Percentiles rank a stretch among this genome's conserved stretches.
phyloP scores from a whole-genome alignment of 345 rosid species.

The Arabidopsis arenosa region DNA sequence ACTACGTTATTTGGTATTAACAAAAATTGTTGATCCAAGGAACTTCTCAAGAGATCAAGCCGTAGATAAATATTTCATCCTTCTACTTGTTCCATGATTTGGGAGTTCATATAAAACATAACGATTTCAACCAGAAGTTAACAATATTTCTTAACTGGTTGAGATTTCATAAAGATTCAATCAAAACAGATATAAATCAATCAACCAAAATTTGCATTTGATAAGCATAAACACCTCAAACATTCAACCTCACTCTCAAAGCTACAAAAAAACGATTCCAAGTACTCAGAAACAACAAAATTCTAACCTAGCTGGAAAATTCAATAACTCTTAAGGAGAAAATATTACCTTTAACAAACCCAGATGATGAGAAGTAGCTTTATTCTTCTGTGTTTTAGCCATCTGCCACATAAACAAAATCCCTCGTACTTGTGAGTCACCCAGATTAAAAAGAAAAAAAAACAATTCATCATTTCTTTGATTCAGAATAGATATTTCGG shows the following conservation, averaged over 20 bases:
- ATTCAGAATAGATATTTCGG: not conserved
- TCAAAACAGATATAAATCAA: not conserved
- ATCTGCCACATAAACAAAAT: constrained; percentile 56
- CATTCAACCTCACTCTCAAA: constrained; percentile 24
- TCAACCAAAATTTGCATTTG: not conserved
- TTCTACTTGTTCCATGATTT: not conserved
- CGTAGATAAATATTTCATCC: not conserved
- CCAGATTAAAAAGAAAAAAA: not conserved
- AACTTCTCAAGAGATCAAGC: not conserved
- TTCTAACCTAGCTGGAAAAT: not conserved
- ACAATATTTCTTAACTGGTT: not conserved
- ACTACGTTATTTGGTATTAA: not conserved
- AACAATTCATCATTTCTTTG: not conserved
- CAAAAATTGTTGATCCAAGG: not conserved
- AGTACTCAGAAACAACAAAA: not conserved
- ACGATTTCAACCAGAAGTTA: not conserved
- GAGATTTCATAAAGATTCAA: not conserved
- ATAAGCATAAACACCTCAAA: constrained; percentile 1
- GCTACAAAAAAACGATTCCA: constrained; percentile 20
- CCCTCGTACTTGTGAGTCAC: not conserved
- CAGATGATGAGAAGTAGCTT: constrained; percentile 97
- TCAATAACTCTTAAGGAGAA: not conserved
- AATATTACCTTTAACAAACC: constrained; percentile 84
- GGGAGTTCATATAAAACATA: not conserved
- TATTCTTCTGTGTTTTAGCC: constrained; percentile 98